These are phyloP conservation scores for Fusarium sp. DNA, from an alignment of 2,329 filamentous ascomycete species.

Conservation along the genomic window DNA sequence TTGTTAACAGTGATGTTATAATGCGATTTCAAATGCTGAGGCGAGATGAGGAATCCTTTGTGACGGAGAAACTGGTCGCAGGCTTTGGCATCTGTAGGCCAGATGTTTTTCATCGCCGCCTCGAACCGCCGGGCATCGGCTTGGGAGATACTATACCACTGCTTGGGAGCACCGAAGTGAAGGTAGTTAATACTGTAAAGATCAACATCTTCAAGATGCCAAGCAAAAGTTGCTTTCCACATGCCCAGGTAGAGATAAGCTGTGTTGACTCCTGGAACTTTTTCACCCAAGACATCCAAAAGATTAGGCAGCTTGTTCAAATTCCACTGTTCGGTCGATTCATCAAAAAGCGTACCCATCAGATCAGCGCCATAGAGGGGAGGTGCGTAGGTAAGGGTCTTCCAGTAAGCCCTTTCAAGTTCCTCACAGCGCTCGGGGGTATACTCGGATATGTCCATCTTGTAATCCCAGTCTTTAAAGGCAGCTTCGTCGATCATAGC, in stretches of 20 bases:
- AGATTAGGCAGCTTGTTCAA: slow-evolving; percentile 93
- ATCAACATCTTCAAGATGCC: slow-evolving; percentile 98
- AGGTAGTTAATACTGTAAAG: slow-evolving; percentile 99
- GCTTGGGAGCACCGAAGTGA: slow-evolving; percentile 97
- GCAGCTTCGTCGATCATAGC: slow-evolving; percentile 87
- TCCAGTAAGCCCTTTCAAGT: slow-evolving; percentile 95
- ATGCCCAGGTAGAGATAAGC: slow-evolving; percentile 97
- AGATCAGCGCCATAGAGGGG: slow-evolving; percentile 97
- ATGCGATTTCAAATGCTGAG: slow-evolving; percentile 82
- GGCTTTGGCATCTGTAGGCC: slow-evolving; percentile 93
- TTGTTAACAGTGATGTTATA: slow-evolving; percentile 97
- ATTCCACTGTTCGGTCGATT: slow-evolving; percentile 86
- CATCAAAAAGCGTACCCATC: slow-evolving; percentile 92
- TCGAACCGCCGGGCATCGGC: slow-evolving; percentile 93
- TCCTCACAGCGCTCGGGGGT: slow-evolving; percentile 93
- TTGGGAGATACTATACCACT: slow-evolving; percentile 99
- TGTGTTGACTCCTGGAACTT: slow-evolving; percentile 97
- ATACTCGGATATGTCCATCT: slow-evolving; percentile 86
- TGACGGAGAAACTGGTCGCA: slow-evolving; percentile 96
- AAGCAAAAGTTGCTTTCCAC: slow-evolving; percentile 99
- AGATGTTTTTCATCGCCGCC: slow-evolving; percentile 92
- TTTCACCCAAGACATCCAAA: slow-evolving; percentile 91
- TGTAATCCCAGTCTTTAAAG: slow-evolving; percentile 91
- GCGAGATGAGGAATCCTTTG: slow-evolving; percentile 97
- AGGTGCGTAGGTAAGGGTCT: slow-evolving; percentile 91